Base-by-base conservation (phyloP, 441 rosid genomes). In the Aleurites moluccanus region DNA sequence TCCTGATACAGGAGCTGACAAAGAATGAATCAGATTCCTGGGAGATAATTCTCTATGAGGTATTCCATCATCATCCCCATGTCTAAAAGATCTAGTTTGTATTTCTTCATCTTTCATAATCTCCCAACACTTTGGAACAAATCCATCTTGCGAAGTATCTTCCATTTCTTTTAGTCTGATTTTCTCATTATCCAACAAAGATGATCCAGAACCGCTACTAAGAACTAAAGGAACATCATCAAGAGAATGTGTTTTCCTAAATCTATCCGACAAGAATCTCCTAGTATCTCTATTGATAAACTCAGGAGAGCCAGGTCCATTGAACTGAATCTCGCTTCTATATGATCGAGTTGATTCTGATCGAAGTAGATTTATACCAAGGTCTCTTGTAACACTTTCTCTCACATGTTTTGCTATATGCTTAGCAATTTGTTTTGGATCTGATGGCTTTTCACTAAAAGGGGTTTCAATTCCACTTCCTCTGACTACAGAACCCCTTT, bases 1-100 rank as follows among this genome's bases (percentile, higher is more conserved):
- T 63, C 95, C 97, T 40, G 98, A 88, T 55, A 90, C 90, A 6
- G 98, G 98, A 60, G 97, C 96, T 1, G 99, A 96, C 77, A 93
- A 73, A 64, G 98, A 96, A 80, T 97, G 85, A 3, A 87, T 75
- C 49, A 96, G 92, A 75, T 88, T 91, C 82, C 87, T 90, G 53
- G 98, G 97, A 40, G 97, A 88, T 71, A 72, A 76, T 71, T 89
- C 87, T 49, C 65, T 78, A 65, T 79, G 82, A 67, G 82, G 69
- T 59, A 69, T 33, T 49, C 62, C 79, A 49, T 73, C 76, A 72
- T 77, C 83, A 76, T 81, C 84, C 18, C 78, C 87, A 71, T 79
- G 85, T 71, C 90, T 80, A 72, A 89, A 83, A 11, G 89, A 88
- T 76, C 89, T 76, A 9, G 83, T 68, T 67, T 85, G 88, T 79